phyloP scores from a whole-genome alignment of 306 rosid species.

The Rosa persica region DNA sequence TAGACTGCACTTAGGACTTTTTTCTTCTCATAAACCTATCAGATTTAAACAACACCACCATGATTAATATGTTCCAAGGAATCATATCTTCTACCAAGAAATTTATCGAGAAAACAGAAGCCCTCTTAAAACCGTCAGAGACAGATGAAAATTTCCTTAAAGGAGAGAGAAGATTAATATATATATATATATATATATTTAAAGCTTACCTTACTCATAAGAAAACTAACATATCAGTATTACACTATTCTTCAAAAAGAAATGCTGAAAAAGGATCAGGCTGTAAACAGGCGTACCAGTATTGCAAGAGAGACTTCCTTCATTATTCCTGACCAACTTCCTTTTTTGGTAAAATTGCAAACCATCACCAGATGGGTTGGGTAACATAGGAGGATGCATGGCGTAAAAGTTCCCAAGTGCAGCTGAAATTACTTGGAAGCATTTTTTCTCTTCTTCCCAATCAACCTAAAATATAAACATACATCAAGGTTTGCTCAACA shows the following conservation, averaged over 20 bases:
- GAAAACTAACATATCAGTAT: not conserved
- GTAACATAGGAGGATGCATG: constrained; percentile 87
- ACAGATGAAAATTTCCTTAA: not conserved
- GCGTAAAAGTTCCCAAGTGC: constrained; percentile 89
- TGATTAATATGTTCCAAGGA: not conserved
- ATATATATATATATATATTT: not conserved
- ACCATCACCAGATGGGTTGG: constrained; percentile 83
- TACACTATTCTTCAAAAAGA: not conserved
- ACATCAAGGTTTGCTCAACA: not conserved
- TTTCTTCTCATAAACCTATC: not conserved
- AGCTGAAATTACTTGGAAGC: constrained; percentile 77
- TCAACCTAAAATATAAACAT: constrained; percentile 49
- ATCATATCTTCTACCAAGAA: not conserved
- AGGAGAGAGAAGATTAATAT: not conserved
- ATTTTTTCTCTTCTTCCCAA: constrained; percentile 80
- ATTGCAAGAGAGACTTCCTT: constrained; percentile 31
- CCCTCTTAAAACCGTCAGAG: not conserved
- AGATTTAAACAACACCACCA: not conserved
- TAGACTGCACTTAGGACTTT: not conserved
- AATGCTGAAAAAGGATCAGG: not conserved
- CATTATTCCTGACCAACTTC: constrained; percentile 35
- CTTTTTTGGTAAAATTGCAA: constrained; percentile 61
- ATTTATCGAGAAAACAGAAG: not conserved
- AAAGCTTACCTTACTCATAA: not conserved
- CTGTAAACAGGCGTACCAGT: constrained; percentile 42